Percentiles rank a stretch among this genome's conserved stretches.
Conservation (phyloP, 1,284 basidiomycete genomes). For the Veloporphyrellus conicus region DNA sequence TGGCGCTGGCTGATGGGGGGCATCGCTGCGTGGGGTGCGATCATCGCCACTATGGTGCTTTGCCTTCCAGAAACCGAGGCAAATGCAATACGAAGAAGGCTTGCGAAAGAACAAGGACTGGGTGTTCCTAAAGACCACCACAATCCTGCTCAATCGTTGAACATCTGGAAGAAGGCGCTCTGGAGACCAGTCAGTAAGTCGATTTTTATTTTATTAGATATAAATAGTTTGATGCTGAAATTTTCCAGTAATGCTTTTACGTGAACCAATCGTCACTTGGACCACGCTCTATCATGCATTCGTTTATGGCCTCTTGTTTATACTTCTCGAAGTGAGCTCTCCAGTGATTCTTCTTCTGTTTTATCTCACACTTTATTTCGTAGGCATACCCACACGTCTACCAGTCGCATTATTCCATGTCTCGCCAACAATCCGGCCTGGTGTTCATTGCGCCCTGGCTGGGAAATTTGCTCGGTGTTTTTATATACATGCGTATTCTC, state of each 20-base stretch:
- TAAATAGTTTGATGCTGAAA: not conserved
- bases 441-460: slow-evolving; percentile 25
- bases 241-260: slow-evolving; percentile 21
- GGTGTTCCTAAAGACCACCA: not conserved
- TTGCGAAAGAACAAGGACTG: slow-evolving; percentile 5
- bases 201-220: not conserved
- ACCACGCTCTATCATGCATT: slow-evolving; percentile 29
- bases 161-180: slow-evolving; percentile 18
- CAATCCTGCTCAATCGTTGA: not conserved
- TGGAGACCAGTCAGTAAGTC: slow-evolving; percentile 23
- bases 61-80: slow-evolving; percentile 25
- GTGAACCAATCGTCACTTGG: slow-evolving; percentile 28
- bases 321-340: slow-evolving; percentile 25
- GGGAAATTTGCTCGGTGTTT: slow-evolving; percentile 26
- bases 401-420: slow-evolving; percentile 20
- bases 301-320: slow-evolving; percentile 27
- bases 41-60: slow-evolving; percentile 15
- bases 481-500: slow-evolving; percentile 22
- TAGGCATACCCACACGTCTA: slow-evolving; percentile 29
- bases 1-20: slow-evolving; percentile 28
- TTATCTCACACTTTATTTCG: not conserved
- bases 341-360: not conserved
- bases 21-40: slow-evolving; percentile 19
- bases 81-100: slow-evolving; percentile 18
- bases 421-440: slow-evolving; percentile 21